Conservation (phyloP, 2,329 filamentous ascomycete genomes). For the Alternaria hordeiaustralica region DNA sequence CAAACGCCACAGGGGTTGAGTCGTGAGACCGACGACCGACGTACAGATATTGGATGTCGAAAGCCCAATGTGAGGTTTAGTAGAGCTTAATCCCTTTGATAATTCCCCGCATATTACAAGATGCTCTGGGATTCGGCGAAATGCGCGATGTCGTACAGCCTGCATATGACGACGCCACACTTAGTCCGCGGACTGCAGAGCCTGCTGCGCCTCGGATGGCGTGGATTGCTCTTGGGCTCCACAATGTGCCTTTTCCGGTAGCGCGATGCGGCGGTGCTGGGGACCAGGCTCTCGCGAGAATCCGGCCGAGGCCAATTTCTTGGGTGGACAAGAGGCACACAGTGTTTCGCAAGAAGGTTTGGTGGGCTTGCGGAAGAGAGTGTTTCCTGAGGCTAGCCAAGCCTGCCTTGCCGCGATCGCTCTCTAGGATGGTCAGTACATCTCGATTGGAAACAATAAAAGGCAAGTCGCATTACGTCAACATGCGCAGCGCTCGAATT, state of each 20-base stretch:
- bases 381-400: constrained; percentile 26
- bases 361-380: constrained; percentile 21
- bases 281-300: constrained; percentile 5
- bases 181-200: not conserved
- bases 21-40: constrained; percentile 28
- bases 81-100: constrained; percentile 8
- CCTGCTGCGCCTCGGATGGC: constrained; percentile 27
- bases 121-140: not conserved
- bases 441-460: not conserved
- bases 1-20: constrained; percentile 35
- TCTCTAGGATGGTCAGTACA: not conserved
- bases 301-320: constrained; percentile 10
- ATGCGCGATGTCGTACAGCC: constrained; percentile 10
- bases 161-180: constrained; percentile 24
- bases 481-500: not conserved
- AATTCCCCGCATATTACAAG: constrained; percentile 26
- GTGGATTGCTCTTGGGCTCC: constrained; percentile 10
- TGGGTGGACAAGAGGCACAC: constrained; percentile 10
- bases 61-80: not conserved
- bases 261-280: constrained; percentile 6
- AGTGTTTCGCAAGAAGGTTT: constrained; percentile 24
- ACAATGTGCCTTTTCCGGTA: constrained; percentile 7
- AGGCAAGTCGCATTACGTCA: not conserved
- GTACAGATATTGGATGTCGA: constrained; percentile 19
- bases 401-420: not conserved